Evolutionary conservation across 129 eudicot species (phyloP).

Genomic region (Chrysanthemum seticuspe): DNA sequence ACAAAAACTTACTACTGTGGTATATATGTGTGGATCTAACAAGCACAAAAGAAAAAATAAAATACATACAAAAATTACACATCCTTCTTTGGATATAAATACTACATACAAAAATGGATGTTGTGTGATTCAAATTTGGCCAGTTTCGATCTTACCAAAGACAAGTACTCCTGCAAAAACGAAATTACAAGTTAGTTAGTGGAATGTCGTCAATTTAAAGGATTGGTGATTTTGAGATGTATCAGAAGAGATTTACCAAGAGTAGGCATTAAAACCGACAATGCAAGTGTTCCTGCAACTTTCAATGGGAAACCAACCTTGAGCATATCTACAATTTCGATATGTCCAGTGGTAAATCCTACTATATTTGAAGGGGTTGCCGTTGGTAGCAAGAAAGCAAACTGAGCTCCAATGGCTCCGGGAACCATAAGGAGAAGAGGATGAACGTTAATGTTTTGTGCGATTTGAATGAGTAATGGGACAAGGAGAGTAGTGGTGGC

Average conservation of each 20-base stretch:
- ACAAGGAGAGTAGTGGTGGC: slow-evolving; percentile 71
- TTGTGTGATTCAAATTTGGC: not conserved
- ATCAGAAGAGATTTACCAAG: slow-evolving; percentile 45
- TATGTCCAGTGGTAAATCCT: slow-evolving; percentile 76
- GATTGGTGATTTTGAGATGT: not conserved
- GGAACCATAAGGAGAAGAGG: slow-evolving; percentile 82
- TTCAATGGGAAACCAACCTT: slow-evolving; percentile 59
- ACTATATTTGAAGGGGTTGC: slow-evolving; percentile 86
- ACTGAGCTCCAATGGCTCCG: slow-evolving; percentile 82
- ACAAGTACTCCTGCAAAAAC: slow-evolving; percentile 22
- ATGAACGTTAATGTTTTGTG: slow-evolving; percentile 59
- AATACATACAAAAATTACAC: too few species aligned
- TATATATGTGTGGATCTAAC: too few species aligned
- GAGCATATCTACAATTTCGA: slow-evolving; percentile 69
- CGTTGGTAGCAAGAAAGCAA: slow-evolving; percentile 72
- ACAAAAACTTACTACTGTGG: too few species aligned
- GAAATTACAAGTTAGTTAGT: not conserved
- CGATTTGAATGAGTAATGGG: slow-evolving; percentile 77
- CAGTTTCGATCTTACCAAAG: slow-evolving; percentile 7
- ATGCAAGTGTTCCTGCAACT: slow-evolving; percentile 43
- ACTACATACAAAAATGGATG: not conserved
- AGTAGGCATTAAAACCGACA: slow-evolving; percentile 77
- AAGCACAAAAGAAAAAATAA: too few species aligned
- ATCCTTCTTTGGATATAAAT: not conserved
- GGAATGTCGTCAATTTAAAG: not conserved